Percentiles rank a stretch among this genome's conserved stretches.
Evolutionary conservation across 1,284 basidiomycete species (phyloP).

Genomic region (Ustilago nuda): DNA sequence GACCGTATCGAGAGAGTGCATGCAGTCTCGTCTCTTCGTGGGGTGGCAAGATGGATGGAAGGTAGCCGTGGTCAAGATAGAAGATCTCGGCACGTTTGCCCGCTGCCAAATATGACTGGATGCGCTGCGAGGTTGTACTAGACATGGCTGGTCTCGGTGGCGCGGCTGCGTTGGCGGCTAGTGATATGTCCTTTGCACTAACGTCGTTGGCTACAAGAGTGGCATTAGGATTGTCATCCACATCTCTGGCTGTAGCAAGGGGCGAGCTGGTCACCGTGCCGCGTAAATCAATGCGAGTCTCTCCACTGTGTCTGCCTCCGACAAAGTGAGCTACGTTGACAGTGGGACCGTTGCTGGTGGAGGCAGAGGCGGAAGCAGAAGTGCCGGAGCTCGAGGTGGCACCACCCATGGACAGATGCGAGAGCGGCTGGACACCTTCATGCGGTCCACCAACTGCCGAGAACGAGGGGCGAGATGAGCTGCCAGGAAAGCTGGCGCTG

Average conservation of each 20-base stretch:
- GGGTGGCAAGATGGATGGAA: slow-evolving; percentile 61
- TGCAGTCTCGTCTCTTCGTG: slow-evolving; percentile 56
- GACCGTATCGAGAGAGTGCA: slow-evolving; percentile 61
- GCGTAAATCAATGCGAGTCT: slow-evolving; percentile 54
- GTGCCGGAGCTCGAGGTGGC: slow-evolving; percentile 11
- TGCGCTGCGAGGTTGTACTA: slow-evolving; percentile 39
- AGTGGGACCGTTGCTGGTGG: slow-evolving; percentile 41
- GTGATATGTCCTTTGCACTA: slow-evolving; percentile 32
- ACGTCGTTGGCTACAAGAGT: slow-evolving; percentile 13
- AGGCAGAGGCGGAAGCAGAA: slow-evolving; percentile 35
- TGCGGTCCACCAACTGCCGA: slow-evolving; percentile 36
- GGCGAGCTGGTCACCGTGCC: slow-evolving; percentile 47
- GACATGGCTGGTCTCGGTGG: slow-evolving; percentile 19
- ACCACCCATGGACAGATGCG: slow-evolving; percentile 24
- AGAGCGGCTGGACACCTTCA: slow-evolving; percentile 38
- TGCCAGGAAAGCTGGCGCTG: slow-evolving; percentile 52
- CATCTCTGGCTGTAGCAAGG: slow-evolving; percentile 6
- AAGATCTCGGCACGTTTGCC: slow-evolving; percentile 60
- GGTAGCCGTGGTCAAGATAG: slow-evolving; percentile 59
- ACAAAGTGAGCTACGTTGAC: slow-evolving; percentile 52
- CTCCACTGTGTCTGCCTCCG: slow-evolving; percentile 41
- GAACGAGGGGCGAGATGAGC: slow-evolving; percentile 35
- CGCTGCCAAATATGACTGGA: slow-evolving; percentile 53
- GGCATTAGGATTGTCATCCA: not conserved
- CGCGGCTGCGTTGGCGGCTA: slow-evolving; percentile 32